Base-by-base conservation (phyloP, 441 rosid species). In the Heliophila coronopifolia region DNA sequence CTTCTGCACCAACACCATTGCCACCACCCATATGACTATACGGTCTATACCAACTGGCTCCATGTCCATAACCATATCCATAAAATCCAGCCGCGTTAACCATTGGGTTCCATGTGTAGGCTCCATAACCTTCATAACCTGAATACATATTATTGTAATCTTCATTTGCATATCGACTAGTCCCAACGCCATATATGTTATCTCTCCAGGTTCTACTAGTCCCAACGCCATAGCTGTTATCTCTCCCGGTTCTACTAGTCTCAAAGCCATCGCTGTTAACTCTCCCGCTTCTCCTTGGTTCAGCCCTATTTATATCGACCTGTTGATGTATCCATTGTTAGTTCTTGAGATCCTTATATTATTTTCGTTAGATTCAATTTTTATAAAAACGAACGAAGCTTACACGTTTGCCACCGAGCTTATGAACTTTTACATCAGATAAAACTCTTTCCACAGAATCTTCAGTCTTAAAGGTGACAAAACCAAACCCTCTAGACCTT, bases 401-500 rank as follows among this genome's bases (percentile, higher is more conserved):
- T 55, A 43, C 78, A 66, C 59, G 68, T 63, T 70, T 73, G 60
- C 64, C 75, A 31, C 75, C 75, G 25, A 73, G 59, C 57, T 70
- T 73, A 10, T 73, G 78, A 30, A 58, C 59, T 67, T 59, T 70
- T 32, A 42, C 66, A 50, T 63, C 73, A 0, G 70, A 63, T 35
- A 73, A 55, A 41, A 73, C 54, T 46, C 57, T 73, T 23, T 70
- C 75, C 5, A 73, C 75, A 4, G 75, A 58, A 24, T 73, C 73
- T 48, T 70, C 73, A 7, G 50, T 50, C 46, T 57, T 63, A 57
- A 73, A 73, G 2, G 75, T 73, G 51, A 73, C 73, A 49, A 73
- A 73, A 59, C 75, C 78, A 4, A 73, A 73, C 3, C 78, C 75
- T 41, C 78, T 73, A 31, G 78, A 73, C 42, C 70, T 62, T 53